Conservation (phyloP, 1,284 basidiomycete genomes). For the Anthracocystis walkeri region DNA sequence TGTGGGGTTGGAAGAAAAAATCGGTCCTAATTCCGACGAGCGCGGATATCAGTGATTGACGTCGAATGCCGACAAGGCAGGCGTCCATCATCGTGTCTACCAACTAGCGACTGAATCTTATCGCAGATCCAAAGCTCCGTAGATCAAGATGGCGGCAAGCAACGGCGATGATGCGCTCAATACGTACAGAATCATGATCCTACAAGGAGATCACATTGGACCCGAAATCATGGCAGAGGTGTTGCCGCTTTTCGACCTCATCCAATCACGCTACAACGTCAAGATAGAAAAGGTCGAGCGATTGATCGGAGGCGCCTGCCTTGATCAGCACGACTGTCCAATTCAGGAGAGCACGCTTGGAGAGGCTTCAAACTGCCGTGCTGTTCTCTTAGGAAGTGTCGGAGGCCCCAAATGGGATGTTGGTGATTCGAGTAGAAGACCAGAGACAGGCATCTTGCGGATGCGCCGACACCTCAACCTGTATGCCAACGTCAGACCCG, state of each 20-base stretch:
- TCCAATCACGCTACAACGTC: constrained; percentile 78
- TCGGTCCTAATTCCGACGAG: constrained; percentile 9
- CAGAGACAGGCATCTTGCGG: constrained; percentile 87
- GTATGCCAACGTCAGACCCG: constrained; percentile 97
- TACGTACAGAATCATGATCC: constrained; percentile 79
- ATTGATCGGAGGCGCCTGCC: constrained; percentile 32
- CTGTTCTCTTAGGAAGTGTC: constrained; percentile 78
- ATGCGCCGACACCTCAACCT: constrained; percentile 91
- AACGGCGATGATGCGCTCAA: constrained; percentile 1
- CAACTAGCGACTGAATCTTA: neutral
- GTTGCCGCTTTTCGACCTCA: constrained; percentile 81
- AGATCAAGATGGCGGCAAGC: constrained; percentile 16
- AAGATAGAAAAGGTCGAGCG: constrained; percentile 72
- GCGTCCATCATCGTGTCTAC: neutral
- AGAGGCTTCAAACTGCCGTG: constrained; percentile 78
- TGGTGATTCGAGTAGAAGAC: constrained; percentile 79
- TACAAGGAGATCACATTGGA: constrained; percentile 96
- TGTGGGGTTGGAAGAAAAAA: neutral
- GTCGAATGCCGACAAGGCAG: neutral
- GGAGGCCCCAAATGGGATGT: constrained; percentile 98
- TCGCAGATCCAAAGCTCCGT: neutral
- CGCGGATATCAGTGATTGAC: neutral
- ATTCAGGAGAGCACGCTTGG: constrained; percentile 75
- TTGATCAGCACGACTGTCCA: constrained; percentile 43
- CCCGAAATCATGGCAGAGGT: constrained; percentile 92